Evolutionary conservation across 2,329 filamentous ascomycete species (phyloP), one percentile per base, ranked within the genome.

Genomic region (Cladosporium sp.): DNA sequence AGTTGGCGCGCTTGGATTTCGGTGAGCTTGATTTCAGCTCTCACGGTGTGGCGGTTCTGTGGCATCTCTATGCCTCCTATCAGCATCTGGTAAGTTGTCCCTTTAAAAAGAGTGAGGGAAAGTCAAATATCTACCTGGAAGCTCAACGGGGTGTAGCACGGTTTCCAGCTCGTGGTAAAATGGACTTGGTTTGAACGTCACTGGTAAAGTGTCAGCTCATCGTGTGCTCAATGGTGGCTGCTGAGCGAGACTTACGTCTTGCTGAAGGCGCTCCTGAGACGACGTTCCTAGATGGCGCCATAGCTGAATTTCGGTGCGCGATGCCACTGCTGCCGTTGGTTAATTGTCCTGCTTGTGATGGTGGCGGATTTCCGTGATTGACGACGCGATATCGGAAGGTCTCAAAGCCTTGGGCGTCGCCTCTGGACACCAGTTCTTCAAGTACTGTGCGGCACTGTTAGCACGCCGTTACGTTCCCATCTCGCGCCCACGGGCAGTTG

Each of bases 131-230:
- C 75, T 83, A 93, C 93, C 85, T 77, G 94, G 91, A 69, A 93
- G 91, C 64, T 87, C 85, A 50, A 87, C 84, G 21, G 89, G 80
- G 8, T 83, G 80, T 5, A 91, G 87, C 6, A 97, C 78, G 31
- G 87, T 84, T 64, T 87, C 82, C 55, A 88, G 76, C 35, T 94
- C 83, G 12, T 86, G 86, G 74, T 94, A 97, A 77, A 97, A 99
- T 0, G 95, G 94, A 73, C 92, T 97, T 4, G 87, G 78, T 73
- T 91, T 94, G 80, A 91, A 66, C 28, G 46, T 26, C 63, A 65
- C 63, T 65, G 31, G 23, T 10, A 14, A 2, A 12, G 23, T 23
- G 63, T 65, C 63, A 65, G 63, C 53, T 31, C 10, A 18, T 6
- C 18, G n/a, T 40, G 23, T 4, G 31, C 40, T 21, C 23, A 14